These are phyloP conservation scores for Xylariaceae sp. DNA, from an alignment of 2,329 filamentous ascomycete genomes.

Conservation along the genomic window DNA sequence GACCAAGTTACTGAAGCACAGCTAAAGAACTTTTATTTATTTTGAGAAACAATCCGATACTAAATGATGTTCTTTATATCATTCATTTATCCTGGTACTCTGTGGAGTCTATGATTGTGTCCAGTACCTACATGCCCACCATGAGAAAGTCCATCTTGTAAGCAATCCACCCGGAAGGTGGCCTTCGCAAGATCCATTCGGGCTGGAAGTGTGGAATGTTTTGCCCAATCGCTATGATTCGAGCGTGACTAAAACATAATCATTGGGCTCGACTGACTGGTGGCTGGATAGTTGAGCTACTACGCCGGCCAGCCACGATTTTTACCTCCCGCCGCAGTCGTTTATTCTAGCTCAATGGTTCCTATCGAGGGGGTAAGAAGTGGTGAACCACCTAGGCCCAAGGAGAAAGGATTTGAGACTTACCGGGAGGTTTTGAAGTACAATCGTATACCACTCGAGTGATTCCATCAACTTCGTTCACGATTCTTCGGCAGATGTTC, in stretches of 20 bases:
- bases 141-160: neutral
- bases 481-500: constrained; percentile 60
- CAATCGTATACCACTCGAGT: constrained; percentile 64
- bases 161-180: neutral
- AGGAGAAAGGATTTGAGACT: neutral
- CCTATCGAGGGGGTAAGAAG: constrained; percentile 10
- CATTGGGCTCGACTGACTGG: neutral
- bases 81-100: neutral
- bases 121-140: neutral
- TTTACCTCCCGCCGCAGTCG: no score
- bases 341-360: constrained; percentile 20
- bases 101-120: neutral
- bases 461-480: constrained; percentile 70
- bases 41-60: no score
- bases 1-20: no score
- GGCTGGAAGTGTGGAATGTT: neutral
- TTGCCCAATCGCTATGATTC: neutral
- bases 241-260: neutral
- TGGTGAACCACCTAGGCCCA: neutral
- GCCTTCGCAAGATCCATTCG: neutral
- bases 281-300: neutral
- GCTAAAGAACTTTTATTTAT: no score
- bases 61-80: no score
- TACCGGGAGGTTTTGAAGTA: constrained; percentile 53
- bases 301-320: neutral